A percentile compares a stretch with the other conserved stretches of the same genome.
Evolutionary conservation across 495 filamentous ascomycete genomes (phyloP).

Genomic region (Talaromyces adpressus): DNA sequence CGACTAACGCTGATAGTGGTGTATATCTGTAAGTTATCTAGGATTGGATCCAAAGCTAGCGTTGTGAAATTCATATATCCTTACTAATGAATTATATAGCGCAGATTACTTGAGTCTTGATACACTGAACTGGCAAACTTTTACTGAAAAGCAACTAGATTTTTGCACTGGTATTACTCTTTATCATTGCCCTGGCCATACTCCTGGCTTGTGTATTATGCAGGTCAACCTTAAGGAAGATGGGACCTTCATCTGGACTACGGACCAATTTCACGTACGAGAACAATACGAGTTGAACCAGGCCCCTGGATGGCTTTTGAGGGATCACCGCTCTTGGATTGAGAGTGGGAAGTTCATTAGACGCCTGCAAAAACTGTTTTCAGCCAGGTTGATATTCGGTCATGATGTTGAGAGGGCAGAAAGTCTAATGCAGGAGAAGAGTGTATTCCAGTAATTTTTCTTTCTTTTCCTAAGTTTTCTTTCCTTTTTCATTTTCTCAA

Average conservation of each 20-base stretch:
- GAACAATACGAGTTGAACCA: conserved; percentile 21
- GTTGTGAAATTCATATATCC: too few species aligned
- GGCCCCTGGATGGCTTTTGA: conserved; percentile 15
- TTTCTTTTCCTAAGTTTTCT: neutral
- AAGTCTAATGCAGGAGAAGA: conserved; percentile 14
- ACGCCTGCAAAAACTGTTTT: conserved; percentile 23
- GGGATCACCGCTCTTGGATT: conserved; percentile 24
- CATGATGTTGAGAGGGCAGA: conserved; percentile 22
- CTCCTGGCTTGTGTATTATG: conserved; percentile 25
- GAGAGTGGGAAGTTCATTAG: conserved; percentile 3
- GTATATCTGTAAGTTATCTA: conserved; percentile 25
- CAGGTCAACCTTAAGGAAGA: conserved; percentile 27
- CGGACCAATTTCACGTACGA: conserved; percentile 27
- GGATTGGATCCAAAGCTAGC: neutral
- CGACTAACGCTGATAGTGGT: conserved; percentile 33
- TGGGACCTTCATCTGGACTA: conserved; percentile 29
- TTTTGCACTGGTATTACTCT: conserved; percentile 30
- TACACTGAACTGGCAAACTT: conserved; percentile 24
- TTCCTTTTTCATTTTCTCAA: neutral
- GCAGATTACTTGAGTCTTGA: conserved; percentile 27
- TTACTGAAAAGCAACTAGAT: conserved; percentile 28
- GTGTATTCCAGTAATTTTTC: neutral
- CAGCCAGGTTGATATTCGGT: conserved; percentile 33
- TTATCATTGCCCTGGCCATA: conserved; percentile 28
- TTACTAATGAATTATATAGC: neutral